Evolutionary conservation across 2,329 filamentous ascomycete genomes (phyloP).

Genomic region (Neopestalotiopsis sp.): DNA sequence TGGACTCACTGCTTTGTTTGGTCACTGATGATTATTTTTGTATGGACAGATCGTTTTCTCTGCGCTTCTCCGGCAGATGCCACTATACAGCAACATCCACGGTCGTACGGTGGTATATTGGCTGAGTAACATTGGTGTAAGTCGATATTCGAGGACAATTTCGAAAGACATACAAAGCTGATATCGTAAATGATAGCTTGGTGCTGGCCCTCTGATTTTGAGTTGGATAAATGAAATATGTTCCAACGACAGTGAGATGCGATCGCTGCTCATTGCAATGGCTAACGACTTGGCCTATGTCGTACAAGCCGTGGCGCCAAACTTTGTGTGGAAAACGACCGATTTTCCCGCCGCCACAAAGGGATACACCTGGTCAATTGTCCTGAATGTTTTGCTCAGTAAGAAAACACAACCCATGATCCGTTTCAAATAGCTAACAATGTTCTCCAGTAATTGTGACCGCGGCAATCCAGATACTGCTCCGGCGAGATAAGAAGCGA

Average conservation of each 20-base stretch:
- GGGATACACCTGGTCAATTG: constrained; percentile 6
- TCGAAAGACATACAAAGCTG: background rate
- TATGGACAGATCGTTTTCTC: background rate
- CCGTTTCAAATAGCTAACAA: background rate
- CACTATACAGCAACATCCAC: constrained; percentile 1
- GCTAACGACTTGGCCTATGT: constrained; percentile 14
- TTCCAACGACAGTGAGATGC: constrained; percentile 7
- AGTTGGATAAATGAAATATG: constrained; percentile 17
- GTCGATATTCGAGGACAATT: background rate
- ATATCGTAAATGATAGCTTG: background rate
- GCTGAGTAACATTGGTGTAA: constrained; percentile 14
- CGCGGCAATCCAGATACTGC: background rate
- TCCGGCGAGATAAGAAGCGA: background rate
- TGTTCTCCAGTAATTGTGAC: background rate
- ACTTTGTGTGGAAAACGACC: constrained; percentile 11
- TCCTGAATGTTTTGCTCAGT: constrained; percentile 10
- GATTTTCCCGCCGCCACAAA: constrained; percentile 9
- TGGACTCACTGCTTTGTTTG: background rate
- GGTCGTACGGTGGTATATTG: constrained; percentile 7
- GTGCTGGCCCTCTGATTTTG: constrained; percentile 2
- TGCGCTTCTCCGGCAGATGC: constrained; percentile 4
- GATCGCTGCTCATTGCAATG: constrained; percentile 12
- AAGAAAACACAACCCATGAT: background rate
- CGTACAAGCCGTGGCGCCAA: constrained; percentile 12
- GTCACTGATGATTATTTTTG: background rate